Conservation (phyloP, 192 early-diverging fungal genomes). For the Gorgonomyces haynaldii region DNA sequence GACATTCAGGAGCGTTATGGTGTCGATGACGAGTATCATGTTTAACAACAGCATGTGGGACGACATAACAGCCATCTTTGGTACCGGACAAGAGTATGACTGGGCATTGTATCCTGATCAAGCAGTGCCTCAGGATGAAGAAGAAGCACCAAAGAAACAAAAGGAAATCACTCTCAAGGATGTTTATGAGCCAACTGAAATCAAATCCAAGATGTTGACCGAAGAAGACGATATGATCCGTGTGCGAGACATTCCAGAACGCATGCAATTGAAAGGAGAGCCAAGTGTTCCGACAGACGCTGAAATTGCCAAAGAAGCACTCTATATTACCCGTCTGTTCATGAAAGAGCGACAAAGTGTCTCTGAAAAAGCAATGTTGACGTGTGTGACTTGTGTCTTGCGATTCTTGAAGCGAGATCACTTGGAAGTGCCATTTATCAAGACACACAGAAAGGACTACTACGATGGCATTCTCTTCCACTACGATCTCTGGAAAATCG, state of each 20-base stretch:
- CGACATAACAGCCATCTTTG: constrained; percentile 85
- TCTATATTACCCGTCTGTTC: constrained; percentile 9
- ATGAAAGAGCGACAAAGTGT: constrained; percentile 2
- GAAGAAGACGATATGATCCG: constrained; percentile 84
- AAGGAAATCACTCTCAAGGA: constrained; percentile 35
- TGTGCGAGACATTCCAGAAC: constrained; percentile 78
- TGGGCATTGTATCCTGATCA: constrained; percentile 47
- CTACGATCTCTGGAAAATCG: constrained; percentile 68
- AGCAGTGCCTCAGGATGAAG: constrained; percentile 23
- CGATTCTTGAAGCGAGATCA: constrained; percentile 58
- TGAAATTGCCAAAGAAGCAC: constrained; percentile 25
- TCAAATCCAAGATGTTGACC: constrained; percentile 82
- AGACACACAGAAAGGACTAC: constrained; percentile 75
- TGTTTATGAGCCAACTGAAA: constrained; percentile 71
- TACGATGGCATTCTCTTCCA: constrained; percentile 39
- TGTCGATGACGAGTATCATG: too few species aligned
- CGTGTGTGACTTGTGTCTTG: constrained; percentile 42
- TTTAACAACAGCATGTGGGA: constrained; percentile 42
- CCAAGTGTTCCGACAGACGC: constrained; percentile 19
- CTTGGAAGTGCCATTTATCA: constrained; percentile 85
- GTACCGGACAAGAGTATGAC: constrained; percentile 81
- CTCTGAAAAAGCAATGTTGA: constrained; percentile 6
- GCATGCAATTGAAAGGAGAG: constrained; percentile 60
- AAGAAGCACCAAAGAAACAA: constrained; percentile 24
- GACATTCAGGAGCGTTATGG: background rate